Evolutionary conservation across 306 rosid species (phyloP), one percentile per base, ranked within the genome.

Genomic region (cucumber (Cucumis sativus)): DNA sequence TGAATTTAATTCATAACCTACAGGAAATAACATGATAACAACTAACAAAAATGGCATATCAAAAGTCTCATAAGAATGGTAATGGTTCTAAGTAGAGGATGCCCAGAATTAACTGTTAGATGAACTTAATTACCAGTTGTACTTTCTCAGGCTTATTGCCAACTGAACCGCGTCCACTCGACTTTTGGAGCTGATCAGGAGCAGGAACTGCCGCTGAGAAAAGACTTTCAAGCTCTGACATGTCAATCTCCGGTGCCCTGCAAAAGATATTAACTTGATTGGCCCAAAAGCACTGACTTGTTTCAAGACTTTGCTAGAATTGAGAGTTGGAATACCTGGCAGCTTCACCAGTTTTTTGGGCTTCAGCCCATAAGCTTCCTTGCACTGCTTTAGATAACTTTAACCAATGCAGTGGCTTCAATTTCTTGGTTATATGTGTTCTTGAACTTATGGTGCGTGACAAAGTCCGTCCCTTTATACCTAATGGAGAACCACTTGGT

Each of bases 311-410:
- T 41, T 41, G 57, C 63, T 77, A 66, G 6, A 58, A 78, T 39
- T 23, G 74, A 78, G 64, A 78, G 76, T 55, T 78, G 25, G 62
- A 88, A 84, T 92, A 94, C 98, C 85, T 90, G 82, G 94, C 55
- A 80, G 80, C 89, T 84, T 91, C 96, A 20, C 91, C 89, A 77
- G 83, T 84, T 82, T 92, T 94, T 69, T 87, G 92, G n/a, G 97
- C 77, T 86, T 94, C 98, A 15, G 87, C 97, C 98, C 98, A 94
- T 83, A 94, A 82, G 84, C 97, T 94, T 86, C 98, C 98, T 78
- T 86, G 88, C 74, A 86, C 89, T 69, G 96, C 96, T 87, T 92
- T 89, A 9, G 96, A 81, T 79, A 94, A 56, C 80, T 94, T 94
- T 84, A 90, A 80, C 98, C 98, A 94, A 81, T 94, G 95, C 87